Evolutionary conservation across 2,329 filamentous ascomycete genomes (phyloP).

Genomic region (Bipolaris victoriae): DNA sequence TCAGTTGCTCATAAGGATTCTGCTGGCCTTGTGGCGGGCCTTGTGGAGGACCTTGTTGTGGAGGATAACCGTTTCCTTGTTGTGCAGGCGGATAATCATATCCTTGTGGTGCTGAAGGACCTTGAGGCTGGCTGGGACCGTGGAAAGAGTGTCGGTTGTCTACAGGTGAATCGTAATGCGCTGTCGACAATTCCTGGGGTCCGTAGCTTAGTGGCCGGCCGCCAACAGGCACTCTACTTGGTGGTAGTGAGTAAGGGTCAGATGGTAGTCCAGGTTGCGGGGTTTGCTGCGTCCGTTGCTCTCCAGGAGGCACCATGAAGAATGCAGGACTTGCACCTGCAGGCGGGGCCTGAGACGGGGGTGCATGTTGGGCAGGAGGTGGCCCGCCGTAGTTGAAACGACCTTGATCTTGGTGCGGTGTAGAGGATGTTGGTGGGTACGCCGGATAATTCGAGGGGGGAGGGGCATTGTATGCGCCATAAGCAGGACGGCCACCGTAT

Average conservation of each 20-base stretch:
- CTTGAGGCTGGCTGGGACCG: conserved; percentile 31
- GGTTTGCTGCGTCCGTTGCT: conserved; percentile 39
- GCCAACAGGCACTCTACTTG: conserved; percentile 41
- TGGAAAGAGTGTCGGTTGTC: conserved; percentile 53
- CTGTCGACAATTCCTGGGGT: conserved; percentile 57
- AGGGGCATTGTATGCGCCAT: conserved; percentile 44
- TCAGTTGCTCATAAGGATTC: conserved; percentile 37
- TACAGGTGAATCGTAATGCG: conserved; percentile 55
- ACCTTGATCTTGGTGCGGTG: conserved; percentile 42
- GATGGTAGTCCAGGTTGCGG: conserved; percentile 38
- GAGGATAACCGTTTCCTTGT: conserved; percentile 33
- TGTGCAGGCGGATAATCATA: conserved; percentile 36
- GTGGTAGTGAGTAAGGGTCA: conserved; percentile 50
- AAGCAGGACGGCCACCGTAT: conserved; percentile 69
- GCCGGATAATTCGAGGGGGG: conserved; percentile 38
- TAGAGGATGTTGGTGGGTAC: conserved; percentile 44
- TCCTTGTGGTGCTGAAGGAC: conserved; percentile 36
- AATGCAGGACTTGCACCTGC: conserved; percentile 45
- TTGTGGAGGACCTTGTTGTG: conserved; percentile 29
- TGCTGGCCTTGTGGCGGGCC: conserved; percentile 26
- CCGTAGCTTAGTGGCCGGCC: conserved; percentile 47
- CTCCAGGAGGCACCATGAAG: conserved; percentile 47
- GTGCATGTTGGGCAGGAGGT: conserved; percentile 42
- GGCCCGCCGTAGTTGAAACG: conserved; percentile 38
- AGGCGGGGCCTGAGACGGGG: conserved; percentile 49